These are phyloP conservation scores for Claviceps spartinae DNA, from an alignment of 2,329 filamentous ascomycete genomes.

Conservation along the genomic window DNA sequence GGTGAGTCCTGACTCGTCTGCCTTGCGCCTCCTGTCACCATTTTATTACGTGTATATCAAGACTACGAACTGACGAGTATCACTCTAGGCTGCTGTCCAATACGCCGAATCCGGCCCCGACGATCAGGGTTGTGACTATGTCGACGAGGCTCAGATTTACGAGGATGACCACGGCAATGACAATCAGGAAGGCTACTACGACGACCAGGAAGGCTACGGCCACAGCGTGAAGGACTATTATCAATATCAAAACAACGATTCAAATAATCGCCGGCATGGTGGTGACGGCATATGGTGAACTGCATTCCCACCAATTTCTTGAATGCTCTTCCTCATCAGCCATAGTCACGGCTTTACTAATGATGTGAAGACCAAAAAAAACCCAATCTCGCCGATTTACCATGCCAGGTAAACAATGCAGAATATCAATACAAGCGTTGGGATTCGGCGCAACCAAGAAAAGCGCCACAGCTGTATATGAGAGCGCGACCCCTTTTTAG, in stretches of 20 bases:
- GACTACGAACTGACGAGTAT: conserved; percentile 2
- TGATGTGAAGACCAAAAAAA: conserved; percentile 7
- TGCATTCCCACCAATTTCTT: neutral
- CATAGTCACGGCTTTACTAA: conserved; percentile 1
- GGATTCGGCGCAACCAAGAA: neutral
- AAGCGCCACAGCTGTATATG: conserved; percentile 9
- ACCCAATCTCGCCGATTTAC: neutral
- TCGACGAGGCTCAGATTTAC: conserved; percentile 39
- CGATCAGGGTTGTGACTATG: conserved; percentile 31
- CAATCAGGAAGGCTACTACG: conserved; percentile 23
- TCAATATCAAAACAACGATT: conserved; percentile 21
- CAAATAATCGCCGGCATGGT: conserved; percentile 22
- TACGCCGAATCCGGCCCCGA: conserved; percentile 31
- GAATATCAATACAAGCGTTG: conserved; percentile 3
- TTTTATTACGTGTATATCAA: neutral
- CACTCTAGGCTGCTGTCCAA: conserved; percentile 27
- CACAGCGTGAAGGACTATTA: conserved; percentile 29
- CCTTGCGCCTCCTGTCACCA: neutral
- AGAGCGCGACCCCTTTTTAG: conserved; percentile 14
- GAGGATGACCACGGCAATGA: conserved; percentile 36
- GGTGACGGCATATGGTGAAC: conserved; percentile 31
- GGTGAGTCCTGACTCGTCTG: conserved; percentile 21
- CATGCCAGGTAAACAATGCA: conserved; percentile 4
- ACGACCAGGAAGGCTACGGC: conserved; percentile 24
- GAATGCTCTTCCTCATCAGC: conserved; percentile 3